Base-by-base conservation (phyloP, 331 rosid genomes). In the Spiraea crenata region DNA sequence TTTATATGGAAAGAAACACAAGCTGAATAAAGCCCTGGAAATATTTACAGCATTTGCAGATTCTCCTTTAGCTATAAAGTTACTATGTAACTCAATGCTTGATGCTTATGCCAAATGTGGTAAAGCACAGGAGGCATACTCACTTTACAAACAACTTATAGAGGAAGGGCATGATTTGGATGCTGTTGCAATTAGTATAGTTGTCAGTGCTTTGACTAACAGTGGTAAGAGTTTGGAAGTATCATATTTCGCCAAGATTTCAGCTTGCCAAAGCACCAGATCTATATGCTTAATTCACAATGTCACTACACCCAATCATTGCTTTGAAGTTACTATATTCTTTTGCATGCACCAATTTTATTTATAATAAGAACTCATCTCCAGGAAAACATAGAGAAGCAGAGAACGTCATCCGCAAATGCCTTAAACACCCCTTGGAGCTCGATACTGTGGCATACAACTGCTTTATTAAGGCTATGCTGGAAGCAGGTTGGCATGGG, bases 381-480 rank as follows among this genome's bases (percentile, higher is more conserved):
- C 65, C 88, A 93, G 98, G 90, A 61, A 85, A 85, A 77, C 82
- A 93, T 80, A 78, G 63, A 77, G 92, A 83, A 75, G 89, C 97
- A 20, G 92, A 90, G 85, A 87, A 70, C 65, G 72, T 90, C 58
- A 77, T 93, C 76, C 66, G 45, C 57, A 72, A 67, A 58, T 81
- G 90, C 84, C 87, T 93, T 59, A 80, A 85, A 74, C 77, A 72
- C 52, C 78, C 70, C 76, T 3, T 65, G 66, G 92, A 87, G 75
- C 96, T 93, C 15, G 98, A 93, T 77, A 85, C 93, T 8, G 98
- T 93, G 77, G 98, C 98, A 50, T 90, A 85, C 84, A 93, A 90
- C 77, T 87, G 96, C 74, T 93, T 93, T 63, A 90, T 93, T 81
- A 93, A 93, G 77, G 91, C 98, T 73, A 88, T 88, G 98, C 91